phyloP scores from a whole-genome alignment of 129 eudicot species.

The Apium graveolens region DNA sequence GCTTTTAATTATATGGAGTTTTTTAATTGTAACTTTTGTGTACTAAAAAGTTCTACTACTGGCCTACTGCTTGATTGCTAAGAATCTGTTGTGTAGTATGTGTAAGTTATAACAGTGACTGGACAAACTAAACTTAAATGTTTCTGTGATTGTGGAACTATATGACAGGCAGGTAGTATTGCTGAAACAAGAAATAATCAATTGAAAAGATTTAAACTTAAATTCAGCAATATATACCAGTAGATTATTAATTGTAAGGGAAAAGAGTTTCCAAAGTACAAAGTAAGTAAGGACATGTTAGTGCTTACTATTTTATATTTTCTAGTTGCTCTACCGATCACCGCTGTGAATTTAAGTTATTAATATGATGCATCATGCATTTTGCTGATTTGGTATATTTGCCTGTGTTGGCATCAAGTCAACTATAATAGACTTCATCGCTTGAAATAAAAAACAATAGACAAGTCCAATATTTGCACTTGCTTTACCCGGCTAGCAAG shows the following conservation, averaged over 20 bases:
- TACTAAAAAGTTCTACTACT: neutral
- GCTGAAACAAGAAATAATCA: neutral
- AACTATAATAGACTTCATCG: neutral
- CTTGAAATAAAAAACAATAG: neutral
- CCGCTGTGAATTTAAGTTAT: neutral
- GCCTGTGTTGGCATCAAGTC: neutral
- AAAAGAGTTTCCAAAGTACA: neutral
- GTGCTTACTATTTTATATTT: neutral
- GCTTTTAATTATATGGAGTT: neutral
- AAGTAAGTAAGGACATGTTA: neutral
- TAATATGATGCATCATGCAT: neutral
- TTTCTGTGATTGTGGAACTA: neutral
- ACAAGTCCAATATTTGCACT: neutral
- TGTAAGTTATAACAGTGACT: neutral
- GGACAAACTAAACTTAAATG: neutral
- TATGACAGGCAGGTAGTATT: neutral
- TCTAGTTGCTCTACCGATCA: neutral
- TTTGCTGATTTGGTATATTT: neutral
- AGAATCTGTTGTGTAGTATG: neutral
- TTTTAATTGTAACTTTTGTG: neutral
- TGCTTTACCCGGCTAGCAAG: neutral
- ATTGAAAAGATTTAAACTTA: neutral
- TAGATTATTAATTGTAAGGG: neutral
- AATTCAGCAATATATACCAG: neutral
- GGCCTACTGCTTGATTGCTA: neutral